phyloP scores from a whole-genome alignment of 2,329 filamentous ascomycete genomes.

The Fusarium torreyae region DNA sequence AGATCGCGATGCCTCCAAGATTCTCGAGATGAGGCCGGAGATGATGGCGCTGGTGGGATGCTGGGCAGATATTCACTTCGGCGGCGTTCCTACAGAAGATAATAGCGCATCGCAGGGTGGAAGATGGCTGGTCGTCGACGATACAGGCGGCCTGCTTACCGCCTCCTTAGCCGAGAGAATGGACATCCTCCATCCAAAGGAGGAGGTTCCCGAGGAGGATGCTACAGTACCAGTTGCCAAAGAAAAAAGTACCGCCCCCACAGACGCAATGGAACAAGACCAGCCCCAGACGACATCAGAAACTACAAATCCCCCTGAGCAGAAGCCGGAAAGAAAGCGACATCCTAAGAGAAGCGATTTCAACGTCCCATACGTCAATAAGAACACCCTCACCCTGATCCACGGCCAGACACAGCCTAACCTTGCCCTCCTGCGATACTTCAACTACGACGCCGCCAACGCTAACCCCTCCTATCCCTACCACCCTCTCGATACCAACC shows the following conservation, averaged over 20 bases:
- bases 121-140: constrained; percentile 87
- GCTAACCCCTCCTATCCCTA: constrained; percentile 70
- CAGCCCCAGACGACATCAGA: constrained; percentile 25
- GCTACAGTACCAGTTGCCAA: neutral
- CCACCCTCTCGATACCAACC: constrained; percentile 86
- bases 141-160: constrained; percentile 86
- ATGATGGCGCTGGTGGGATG: constrained; percentile 84
- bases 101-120: constrained; percentile 54
- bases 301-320: constrained; percentile 18
- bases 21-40: constrained; percentile 90
- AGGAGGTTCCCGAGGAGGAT: constrained; percentile 30
- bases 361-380: constrained; percentile 75
- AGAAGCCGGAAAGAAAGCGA: constrained; percentile 47
- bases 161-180: constrained; percentile 91
- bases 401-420: constrained; percentile 91
- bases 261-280: constrained; percentile 19
- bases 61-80: constrained; percentile 90
- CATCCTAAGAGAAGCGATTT: constrained; percentile 62
- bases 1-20: constrained; percentile 84
- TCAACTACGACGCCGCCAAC: constrained; percentile 82
- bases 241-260: constrained; percentile 2
- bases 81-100: constrained; percentile 50
- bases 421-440: constrained; percentile 89
- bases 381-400: constrained; percentile 85
- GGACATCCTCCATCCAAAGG: constrained; percentile 77